These are phyloP conservation scores for Agrocybe chaxingu DNA, from an alignment of 768 basidiomycete genomes.

Conservation along the genomic window DNA sequence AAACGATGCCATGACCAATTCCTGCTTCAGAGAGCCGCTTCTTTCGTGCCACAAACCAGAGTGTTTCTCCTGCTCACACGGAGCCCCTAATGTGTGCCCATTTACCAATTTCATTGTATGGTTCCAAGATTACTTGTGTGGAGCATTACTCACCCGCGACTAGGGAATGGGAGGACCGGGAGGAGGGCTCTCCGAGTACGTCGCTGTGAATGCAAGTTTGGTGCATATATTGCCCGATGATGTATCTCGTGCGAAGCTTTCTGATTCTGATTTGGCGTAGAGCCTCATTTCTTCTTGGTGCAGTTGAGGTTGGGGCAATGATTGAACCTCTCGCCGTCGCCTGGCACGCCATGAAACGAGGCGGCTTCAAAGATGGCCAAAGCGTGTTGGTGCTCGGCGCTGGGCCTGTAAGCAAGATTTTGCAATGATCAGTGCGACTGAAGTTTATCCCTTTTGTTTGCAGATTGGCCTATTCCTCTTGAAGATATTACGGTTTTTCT, in stretches of 20 bases:
- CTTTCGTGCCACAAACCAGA: conserved; percentile 33
- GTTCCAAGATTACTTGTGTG: conserved; percentile 8
- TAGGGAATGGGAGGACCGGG: conserved; percentile 37
- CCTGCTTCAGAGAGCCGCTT: conserved; percentile 34
- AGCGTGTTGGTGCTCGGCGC: conserved; percentile 39
- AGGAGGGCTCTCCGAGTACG: conserved; percentile 45
- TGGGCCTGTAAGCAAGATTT: conserved; percentile 35
- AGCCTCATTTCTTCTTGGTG: background rate
- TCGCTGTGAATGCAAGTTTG: conserved; percentile 29
- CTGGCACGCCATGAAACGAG: conserved; percentile 40
- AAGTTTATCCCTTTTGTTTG: too few species aligned
- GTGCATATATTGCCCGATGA: conserved; percentile 36
- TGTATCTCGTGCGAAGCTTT: conserved; percentile 26
- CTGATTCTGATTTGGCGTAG: conserved; percentile 3
- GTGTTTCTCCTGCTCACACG: conserved; percentile 32
- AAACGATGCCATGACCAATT: too few species aligned
- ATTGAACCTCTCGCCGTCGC: conserved; percentile 47
- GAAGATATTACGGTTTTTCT: conserved; percentile 28
- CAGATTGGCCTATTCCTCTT: conserved; percentile 38
- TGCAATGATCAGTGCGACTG: too few species aligned
- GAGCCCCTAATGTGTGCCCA: conserved; percentile 32
- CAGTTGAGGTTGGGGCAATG: conserved; percentile 48
- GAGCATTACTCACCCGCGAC: background rate
- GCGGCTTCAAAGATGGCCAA: conserved; percentile 33
- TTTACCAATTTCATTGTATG: conserved; percentile 31